Base-by-base conservation (phyloP, 441 rosid species). In the Populus hybrid region DNA sequence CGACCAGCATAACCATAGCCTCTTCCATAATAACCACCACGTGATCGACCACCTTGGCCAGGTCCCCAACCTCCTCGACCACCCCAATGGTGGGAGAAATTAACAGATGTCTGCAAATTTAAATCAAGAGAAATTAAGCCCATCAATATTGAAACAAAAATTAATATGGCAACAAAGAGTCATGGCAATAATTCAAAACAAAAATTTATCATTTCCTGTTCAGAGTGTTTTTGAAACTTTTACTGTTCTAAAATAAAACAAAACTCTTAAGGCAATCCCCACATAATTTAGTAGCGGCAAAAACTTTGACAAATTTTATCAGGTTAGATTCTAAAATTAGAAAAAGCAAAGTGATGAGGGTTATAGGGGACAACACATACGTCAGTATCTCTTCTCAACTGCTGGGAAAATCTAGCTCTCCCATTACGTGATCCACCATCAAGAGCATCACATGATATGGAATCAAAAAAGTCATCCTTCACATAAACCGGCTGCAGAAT, bases 401-500 rank as follows among this genome's bases (percentile, higher is more conserved):
- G 66, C 66, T 61, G 66, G 28, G 28, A 61, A 21, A 21, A 61
- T 23, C 66, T 10, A 61, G 66, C 66, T 26, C 66, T 61, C 12
- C 66, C 66, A 61, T 61, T 61, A 8, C 66, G 66, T 10, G 66
- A 61, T 61, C 66, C 66, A 10, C 66, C 28, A 61, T 61, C 66
- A 61, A 77, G 81, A 14, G 91, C 67, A 70, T 85, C 82, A 72
- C 86, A 84, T 20, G 94, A 92, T 26, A 92, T 86, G 67, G 89
- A 75, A 87, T 92, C 96, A 78, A 92, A 92, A 78, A 92, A 92
- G 87, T 92, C 92, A 69, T 92, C 96, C 87, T 90, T 92, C 72
- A 82, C 86, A 84, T 92, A 92, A 20, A 89, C 81, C 79, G 91
- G 82, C 96, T 92, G 82, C 14, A 61, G 72, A 75, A 77, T 24